Evolutionary conservation across 2,329 filamentous ascomycete genomes (phyloP), one percentile per base, ranked within the genome.

Genomic region (Zymoseptoria crescenta): DNA sequence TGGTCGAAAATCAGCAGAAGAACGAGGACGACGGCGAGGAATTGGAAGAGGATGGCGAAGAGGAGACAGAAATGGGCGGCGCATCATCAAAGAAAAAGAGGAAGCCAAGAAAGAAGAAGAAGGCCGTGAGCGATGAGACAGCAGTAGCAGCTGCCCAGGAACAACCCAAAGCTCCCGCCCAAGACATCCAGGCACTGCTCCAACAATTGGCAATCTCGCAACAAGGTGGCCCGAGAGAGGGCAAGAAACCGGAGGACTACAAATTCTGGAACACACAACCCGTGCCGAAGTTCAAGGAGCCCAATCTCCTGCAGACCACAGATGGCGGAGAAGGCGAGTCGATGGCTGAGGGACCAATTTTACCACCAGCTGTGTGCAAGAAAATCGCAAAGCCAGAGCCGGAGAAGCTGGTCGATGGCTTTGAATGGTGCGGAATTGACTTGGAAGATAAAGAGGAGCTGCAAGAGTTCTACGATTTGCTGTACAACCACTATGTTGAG

Each of bases 261-360:
- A 96, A 96, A 76, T 99, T 99, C 79, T 99, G 94, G 94, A 87
- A 91, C 74, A 99, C 94, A 52, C 94, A 99, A 75, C 94, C 94
- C 0, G 94, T 99, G 60, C 89, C 89, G 55, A 87, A 87, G 70
- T 96, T 97, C 70, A 87, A 83, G 68, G 69, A 71, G 59, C 67
- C 68, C 19, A 69, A 71, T 65, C 62, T 72, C 49, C 65, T 72
- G 27, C 70, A 70, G 58, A 70, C 67, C 19, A 72, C 70, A 7
- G 67, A 63, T n/a, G 79, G 60, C 67, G 76, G 79, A 53, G 77
- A 82, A 55, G 76, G 79, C 60, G 77, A 81, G 63, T 72, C 76
- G 45, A 69, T 85, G 54, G 79, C 85, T 63, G 92, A 97, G 69
- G 94, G 94, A 0, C 91, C 92, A 0, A 89, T 99, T 72, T 88